phyloP scores from a whole-genome alignment of 176 grass and related monocot genomes.

The Urochloa ruziziensis region DNA sequence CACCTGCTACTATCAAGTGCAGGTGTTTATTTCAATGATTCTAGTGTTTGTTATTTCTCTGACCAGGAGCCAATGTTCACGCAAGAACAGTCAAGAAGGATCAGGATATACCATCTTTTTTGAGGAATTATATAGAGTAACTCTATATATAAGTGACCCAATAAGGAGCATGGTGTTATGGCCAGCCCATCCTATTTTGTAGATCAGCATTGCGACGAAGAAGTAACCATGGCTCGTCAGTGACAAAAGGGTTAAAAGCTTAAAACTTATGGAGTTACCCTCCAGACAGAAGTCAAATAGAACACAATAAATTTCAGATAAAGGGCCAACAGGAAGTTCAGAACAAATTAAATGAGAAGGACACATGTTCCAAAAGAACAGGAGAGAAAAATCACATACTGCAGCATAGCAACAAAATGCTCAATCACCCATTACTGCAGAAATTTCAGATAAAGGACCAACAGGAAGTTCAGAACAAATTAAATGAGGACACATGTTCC shows the following conservation, averaged over 20 bases:
- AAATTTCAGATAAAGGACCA: background rate
- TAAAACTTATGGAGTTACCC: background rate
- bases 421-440: too few relatives aligned
- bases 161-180: background rate
- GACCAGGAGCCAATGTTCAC: background rate
- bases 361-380: too few relatives aligned
- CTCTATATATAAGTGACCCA: background rate
- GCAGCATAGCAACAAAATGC: too few relatives aligned
- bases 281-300: background rate
- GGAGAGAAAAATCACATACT: too few relatives aligned
- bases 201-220: background rate
- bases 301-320: background rate
- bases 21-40: background rate
- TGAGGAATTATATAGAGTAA: background rate
- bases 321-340: background rate
- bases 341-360: too few relatives aligned
- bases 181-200: background rate
- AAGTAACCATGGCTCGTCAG: background rate
- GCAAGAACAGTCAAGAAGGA: background rate
- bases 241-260: background rate
- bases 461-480: too few relatives aligned
- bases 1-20: constrained; percentile 3
- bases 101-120: background rate
- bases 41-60: background rate
- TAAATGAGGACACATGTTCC: too few relatives aligned